Percentiles rank a stretch among this genome's conserved stretches.
These are phyloP conservation scores for Trametes sanguinea DNA, from an alignment of 768 basidiomycete genomes.

Conservation along the genomic window DNA sequence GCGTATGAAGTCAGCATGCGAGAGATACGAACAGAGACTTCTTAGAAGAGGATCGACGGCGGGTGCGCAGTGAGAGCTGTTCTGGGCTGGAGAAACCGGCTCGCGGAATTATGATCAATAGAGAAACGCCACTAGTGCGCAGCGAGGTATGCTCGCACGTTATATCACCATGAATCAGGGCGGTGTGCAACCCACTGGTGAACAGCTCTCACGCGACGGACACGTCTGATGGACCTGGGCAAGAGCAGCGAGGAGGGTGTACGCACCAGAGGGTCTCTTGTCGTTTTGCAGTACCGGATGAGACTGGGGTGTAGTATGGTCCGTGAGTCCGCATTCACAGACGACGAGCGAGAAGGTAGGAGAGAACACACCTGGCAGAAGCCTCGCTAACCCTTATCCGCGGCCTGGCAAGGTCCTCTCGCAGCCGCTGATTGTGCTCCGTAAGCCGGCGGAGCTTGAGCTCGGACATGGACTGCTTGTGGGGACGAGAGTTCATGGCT, in stretches of 20 bases:
- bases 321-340: not conserved
- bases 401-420: slow-evolving; percentile 89
- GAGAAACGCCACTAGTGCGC: not conserved
- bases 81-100: not conserved
- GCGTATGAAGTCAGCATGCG: slow-evolving; percentile 8
- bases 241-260: not conserved
- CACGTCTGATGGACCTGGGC: not conserved
- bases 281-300: slow-evolving; percentile 92
- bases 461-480: slow-evolving; percentile 97
- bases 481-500: slow-evolving; percentile 71
- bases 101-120: not conserved
- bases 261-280: slow-evolving; percentile 85
- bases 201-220: slow-evolving; percentile 2
- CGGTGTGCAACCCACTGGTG: not conserved
- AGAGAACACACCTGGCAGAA: slow-evolving; percentile 68
- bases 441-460: slow-evolving; percentile 91
- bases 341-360: not conserved
- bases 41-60: not conserved
- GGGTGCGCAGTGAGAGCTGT: slow-evolving; percentile 9
- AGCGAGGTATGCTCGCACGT: not conserved
- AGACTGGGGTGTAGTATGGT: slow-evolving; percentile 49
- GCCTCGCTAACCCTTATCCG: slow-evolving; percentile 92
- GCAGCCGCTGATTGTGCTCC: slow-evolving; percentile 90
- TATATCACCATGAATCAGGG: not conserved
- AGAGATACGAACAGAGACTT: not conserved